Percentiles rank a stretch among this genome's conserved stretches.
Conservation (phyloP, 2,329 filamentous ascomycete species). For the Fusarium domesticum region DNA sequence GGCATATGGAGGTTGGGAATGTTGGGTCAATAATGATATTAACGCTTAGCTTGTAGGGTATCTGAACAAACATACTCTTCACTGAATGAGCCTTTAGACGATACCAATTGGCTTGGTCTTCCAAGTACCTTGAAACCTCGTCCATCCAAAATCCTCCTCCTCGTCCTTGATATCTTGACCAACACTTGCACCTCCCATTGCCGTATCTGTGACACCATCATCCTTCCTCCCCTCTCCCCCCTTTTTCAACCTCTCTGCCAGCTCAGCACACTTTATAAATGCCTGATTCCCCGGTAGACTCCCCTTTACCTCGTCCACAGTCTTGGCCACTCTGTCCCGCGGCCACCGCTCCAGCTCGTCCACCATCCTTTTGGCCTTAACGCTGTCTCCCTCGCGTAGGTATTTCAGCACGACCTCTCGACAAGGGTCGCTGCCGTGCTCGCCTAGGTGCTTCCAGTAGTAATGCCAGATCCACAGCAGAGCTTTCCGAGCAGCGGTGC, state of each 20-base stretch:
- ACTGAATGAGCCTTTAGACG: constrained; percentile 34
- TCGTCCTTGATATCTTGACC: constrained; percentile 12
- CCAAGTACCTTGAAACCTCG: constrained; percentile 51
- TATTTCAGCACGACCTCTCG: constrained; percentile 39
- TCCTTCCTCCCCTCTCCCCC: constrained; percentile 11
- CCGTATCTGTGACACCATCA: constrained; percentile 6
- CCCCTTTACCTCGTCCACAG: constrained; percentile 39
- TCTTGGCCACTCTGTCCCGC: constrained; percentile 35
- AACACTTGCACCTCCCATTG: too few relatives aligned
- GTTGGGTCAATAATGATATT: neutral
- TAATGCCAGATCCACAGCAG: constrained; percentile 85
- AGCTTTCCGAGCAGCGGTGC: constrained; percentile 65
- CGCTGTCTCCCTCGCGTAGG: constrained; percentile 36
- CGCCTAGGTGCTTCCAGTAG: constrained; percentile 66
- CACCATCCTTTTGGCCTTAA: constrained; percentile 24
- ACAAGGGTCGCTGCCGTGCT: constrained; percentile 30
- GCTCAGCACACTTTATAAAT: constrained; percentile 43
- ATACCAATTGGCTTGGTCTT: constrained; percentile 57
- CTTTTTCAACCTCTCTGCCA: constrained; percentile 40
- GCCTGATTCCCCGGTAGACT: constrained; percentile 42
- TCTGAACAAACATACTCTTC: neutral
- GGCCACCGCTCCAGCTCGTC: constrained; percentile 37
- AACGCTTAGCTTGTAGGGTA: neutral
- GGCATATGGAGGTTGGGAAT: too few relatives aligned
- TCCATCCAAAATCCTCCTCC: constrained; percentile 41